phyloP scores from a whole-genome alignment of 1,284 basidiomycete genomes.

The Sphagnurus paluster region DNA sequence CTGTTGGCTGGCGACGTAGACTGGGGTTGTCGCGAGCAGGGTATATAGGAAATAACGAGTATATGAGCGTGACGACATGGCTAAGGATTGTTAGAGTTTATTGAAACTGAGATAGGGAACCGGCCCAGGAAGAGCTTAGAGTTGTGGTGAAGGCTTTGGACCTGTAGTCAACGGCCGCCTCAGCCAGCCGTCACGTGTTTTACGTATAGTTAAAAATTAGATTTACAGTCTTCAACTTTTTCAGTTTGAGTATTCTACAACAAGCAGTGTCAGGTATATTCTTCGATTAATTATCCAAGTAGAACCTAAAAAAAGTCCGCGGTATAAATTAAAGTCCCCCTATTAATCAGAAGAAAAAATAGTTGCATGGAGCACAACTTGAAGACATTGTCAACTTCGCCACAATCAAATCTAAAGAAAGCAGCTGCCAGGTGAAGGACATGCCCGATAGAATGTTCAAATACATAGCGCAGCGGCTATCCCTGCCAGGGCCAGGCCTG shows the following conservation, averaged over 20 bases:
- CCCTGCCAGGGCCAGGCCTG: background rate
- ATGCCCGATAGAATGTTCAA: background rate
- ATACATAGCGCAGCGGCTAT: constrained; percentile 4
- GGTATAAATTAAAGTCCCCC: too few relatives aligned
- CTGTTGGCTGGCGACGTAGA: constrained; percentile 21
- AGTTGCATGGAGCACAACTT: background rate
- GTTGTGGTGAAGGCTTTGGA: background rate
- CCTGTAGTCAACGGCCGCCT: background rate
- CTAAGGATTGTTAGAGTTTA: background rate
- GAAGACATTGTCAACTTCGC: too few relatives aligned
- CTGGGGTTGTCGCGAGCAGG: constrained; percentile 15
- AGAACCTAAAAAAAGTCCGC: too few relatives aligned
- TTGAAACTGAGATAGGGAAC: constrained; percentile 2
- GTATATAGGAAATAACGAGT: constrained; percentile 6
- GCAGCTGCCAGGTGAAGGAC: too few relatives aligned
- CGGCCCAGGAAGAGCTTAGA: constrained; percentile 1
- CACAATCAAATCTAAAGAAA: too few relatives aligned
- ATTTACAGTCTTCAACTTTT: too few relatives aligned
- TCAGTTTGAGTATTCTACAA: too few relatives aligned
- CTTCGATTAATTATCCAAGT: too few relatives aligned
- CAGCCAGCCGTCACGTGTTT: too few relatives aligned
- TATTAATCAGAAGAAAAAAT: background rate
- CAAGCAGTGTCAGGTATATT: too few relatives aligned
- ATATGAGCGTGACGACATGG: constrained; percentile 1
- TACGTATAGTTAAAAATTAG: background rate